Conservation (phyloP, 2,329 filamentous ascomycete genomes). For the Podosphaera aphanis region DNA sequence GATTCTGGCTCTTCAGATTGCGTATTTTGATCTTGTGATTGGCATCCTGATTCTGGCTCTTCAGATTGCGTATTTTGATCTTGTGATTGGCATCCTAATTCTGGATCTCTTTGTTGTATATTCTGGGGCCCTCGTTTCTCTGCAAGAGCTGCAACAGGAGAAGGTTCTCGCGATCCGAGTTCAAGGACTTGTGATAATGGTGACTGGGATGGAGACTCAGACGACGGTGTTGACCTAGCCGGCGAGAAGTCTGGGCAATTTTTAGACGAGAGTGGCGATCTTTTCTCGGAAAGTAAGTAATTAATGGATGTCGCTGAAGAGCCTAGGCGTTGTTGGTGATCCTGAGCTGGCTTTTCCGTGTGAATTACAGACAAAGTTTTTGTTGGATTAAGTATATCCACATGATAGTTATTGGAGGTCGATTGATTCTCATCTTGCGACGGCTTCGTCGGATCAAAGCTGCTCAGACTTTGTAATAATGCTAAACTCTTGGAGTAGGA, state of each 20-base stretch:
- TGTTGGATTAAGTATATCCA: conserved; percentile 1
- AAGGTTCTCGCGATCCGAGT: neutral
- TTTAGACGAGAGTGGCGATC: neutral
- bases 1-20: no score
- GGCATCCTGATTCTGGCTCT: neutral
- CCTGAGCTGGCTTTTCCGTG: neutral
- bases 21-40: neutral
- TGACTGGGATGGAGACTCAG: neutral
- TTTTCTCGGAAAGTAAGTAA: neutral
- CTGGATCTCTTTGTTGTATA: no score
- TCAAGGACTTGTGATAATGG: neutral
- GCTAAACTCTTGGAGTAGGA: conserved; percentile 5
- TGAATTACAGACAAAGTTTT: neutral
- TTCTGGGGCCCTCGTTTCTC: neutral
- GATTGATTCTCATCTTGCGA: neutral
- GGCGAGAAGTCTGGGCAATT: neutral
- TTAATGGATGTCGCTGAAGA: neutral
- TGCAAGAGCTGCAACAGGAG: neutral
- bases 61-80: no score
- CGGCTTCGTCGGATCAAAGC: conserved; percentile 5
- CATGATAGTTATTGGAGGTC: neutral
- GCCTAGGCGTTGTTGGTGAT: neutral
- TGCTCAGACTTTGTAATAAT: conserved; percentile 11
- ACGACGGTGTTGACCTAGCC: neutral
- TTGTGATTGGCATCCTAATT: no score